Conservation (phyloP, 176 grass and related monocot species). For the Phragmites australis region DNA sequence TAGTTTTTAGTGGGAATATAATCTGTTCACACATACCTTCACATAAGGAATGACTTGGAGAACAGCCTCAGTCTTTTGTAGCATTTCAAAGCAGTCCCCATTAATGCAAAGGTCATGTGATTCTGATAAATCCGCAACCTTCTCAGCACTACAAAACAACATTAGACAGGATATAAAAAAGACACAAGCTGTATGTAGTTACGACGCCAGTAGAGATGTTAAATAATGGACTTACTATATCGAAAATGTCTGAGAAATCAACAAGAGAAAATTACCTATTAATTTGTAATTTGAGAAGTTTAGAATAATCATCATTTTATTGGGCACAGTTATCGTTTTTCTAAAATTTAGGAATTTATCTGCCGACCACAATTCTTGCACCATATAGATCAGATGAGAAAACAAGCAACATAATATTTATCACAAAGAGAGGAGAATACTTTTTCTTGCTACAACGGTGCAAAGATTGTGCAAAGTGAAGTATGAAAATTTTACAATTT, state of each 20-base stretch:
- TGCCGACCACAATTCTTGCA: neutral
- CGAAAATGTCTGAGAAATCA: neutral
- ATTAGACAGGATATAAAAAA: conserved; percentile 33
- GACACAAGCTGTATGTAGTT: neutral
- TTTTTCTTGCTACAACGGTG: neutral
- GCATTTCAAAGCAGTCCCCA: conserved; percentile 98
- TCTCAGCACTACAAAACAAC: conserved; percentile 60
- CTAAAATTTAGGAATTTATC: neutral
- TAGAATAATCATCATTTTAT: conserved; percentile 6
- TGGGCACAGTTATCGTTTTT: conserved; percentile 2
- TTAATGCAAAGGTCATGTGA: conserved; percentile 91
- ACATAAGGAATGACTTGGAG: conserved; percentile 91
- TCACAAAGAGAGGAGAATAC: neutral
- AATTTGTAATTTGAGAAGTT: neutral
- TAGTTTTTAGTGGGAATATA: conserved; percentile 16
- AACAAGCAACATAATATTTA: conserved; percentile 38
- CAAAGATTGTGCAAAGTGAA: conserved; percentile 1
- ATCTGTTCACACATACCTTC: conserved; percentile 54
- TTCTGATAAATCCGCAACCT: conserved; percentile 69
- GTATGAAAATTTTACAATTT: neutral
- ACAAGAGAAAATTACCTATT: neutral
- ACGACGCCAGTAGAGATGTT: neutral
- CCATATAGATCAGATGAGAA: conserved; percentile 7
- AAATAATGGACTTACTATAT: neutral
- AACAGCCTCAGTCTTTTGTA: conserved; percentile 77